Evolutionary conservation across 1,284 basidiomycete species (phyloP), one percentile per base, ranked within the genome.

Genomic region (Afroboletus lepidellus): DNA sequence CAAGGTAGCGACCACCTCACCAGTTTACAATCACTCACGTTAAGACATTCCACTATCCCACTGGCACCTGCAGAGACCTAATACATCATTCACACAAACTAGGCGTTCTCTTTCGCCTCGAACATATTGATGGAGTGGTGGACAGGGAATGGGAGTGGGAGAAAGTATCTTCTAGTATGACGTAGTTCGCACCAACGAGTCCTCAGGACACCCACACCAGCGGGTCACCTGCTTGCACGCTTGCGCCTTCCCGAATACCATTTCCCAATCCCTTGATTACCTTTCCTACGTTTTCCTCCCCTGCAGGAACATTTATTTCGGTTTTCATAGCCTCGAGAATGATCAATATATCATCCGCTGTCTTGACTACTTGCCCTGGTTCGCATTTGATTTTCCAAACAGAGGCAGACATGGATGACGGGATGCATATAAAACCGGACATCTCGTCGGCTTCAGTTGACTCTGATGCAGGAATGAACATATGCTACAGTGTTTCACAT

Each of bases 311-410:
- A 15, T 72, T 71, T 38, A 84, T 77, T 62, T 87, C 85, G 6
- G 81, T 86, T 70, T 90, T 89, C 87, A 88, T 89, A 0, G 86
- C 85, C 63, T 87, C 84, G 16, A 89, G 72, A 21, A 87, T 72
- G 5, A 81, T 58, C 42, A 87, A 57, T 16, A 79, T 72, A 30
- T 83, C 74, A 11, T 79, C 77, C 0, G 71, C 69, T 1, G 73
- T 70, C 12, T 66, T 55, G 34, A 87, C 72, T 0, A 61, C 57
- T 45, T 83, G 77, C 8, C 80, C 81, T 3, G 60, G 68, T 15
- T 57, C 58, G 36, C 73, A 74, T 21, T 71, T 71, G 53, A 86
- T 74, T 62, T 82, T 85, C 82, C 79, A 84, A 8, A 87, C 67
- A 11, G 74, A 73, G 0, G 81, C 83, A 9, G 77, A 74, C 39